Evolutionary conservation across 2,329 filamentous ascomycete species (phyloP), one percentile per base, ranked within the genome.

Genomic region (Aspergillus quadrilineatus): DNA sequence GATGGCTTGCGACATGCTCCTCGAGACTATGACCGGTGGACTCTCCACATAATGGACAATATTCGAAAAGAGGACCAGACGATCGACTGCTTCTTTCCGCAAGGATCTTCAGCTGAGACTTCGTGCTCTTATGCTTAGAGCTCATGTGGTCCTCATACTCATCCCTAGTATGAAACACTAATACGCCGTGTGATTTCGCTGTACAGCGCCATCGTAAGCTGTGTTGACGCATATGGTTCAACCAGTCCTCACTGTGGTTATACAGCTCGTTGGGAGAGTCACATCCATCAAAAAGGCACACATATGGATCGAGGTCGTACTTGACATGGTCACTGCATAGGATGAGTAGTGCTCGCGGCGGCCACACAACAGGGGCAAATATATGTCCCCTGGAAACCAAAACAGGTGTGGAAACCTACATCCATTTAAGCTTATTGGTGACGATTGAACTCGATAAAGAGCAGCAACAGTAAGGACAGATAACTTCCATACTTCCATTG

Each of bases 401-500:
- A 4, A 14, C 10, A 42, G 14, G 8, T 45, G 5, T 6, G 53
- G 15, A 26, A 14, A 56, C 53, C 41, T 51, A 56, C 53, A 34
- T 30, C 53, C 53, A 56, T 41, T 56, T 56, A 4, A 30, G 26
- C 9, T 44, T 51, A 9, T 46, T 29, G 28, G 37, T 56, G 8
- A 46, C 42, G 3, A 34, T 41, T 41, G 47, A 29, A 32, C 47
- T 51, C 10, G 53, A 51, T 9, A 56, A 12, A 12, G 48, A 15
- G 32, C 47, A 56, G 28, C 47, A 56, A 26, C 53, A 56, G 41
- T 50, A 56, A 15, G 47, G 53, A 37, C 53, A 56, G 4, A 26
- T 47, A 2, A 45, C 47, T n/a, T 56, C 53, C 53, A 55, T 55
- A 50, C 17, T 50, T 26, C 53, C 53, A 37, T 12, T 36, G 14